Base-by-base conservation (phyloP, 495 filamentous ascomycete species). In the Xylaria grammica region DNA sequence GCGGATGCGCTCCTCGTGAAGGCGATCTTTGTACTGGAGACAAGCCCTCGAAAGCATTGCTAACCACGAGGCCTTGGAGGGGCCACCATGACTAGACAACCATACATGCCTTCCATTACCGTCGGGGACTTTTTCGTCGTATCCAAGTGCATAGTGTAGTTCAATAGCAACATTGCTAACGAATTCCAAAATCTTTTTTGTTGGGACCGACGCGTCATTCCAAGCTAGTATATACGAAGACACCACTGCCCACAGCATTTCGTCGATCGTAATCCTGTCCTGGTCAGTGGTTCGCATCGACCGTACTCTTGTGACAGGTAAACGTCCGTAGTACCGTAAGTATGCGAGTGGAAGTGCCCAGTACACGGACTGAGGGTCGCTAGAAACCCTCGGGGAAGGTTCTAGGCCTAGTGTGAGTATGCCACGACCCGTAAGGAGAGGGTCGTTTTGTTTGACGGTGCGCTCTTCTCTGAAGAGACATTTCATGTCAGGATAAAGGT, bases 401-500 rank as follows among this genome's bases (percentile, higher is more conserved):
- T 57, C 54, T 24, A 57, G 54, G 11, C 54, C 54, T 8, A 57
- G 19, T 7, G 54, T 57, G 36, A 57, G 54, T n/a, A 57, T 27
- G 13, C 54, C 54, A 11, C 54, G 54, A 17, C 36, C 54, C 22
- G 15, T 45, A 2, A 75, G 30, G 20, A 74, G 55, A 30, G 32
- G 30, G 49, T 75, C 73, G 8, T 66, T 34, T 29, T 68, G 67
- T 20, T 65, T 30, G 40, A 74, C 38, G n/a, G 11, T 19, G 20
- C 40, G 34, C 9, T 40, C 26, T 44, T 26, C 36, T n/a, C 27
- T 22, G 8, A 62, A 56, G 0, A 70, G 11, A 26, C 70, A 63
- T 29, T 67, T 15, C 45, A 81, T 63, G 48, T 79, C 69, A 1
- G 75, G 77, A 50, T 74, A 79, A 15, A 79, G 15, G 69, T 81